These are phyloP conservation scores for Microsporum audouinii DNA, from an alignment of 2,329 filamentous ascomycete genomes.

Conservation along the genomic window DNA sequence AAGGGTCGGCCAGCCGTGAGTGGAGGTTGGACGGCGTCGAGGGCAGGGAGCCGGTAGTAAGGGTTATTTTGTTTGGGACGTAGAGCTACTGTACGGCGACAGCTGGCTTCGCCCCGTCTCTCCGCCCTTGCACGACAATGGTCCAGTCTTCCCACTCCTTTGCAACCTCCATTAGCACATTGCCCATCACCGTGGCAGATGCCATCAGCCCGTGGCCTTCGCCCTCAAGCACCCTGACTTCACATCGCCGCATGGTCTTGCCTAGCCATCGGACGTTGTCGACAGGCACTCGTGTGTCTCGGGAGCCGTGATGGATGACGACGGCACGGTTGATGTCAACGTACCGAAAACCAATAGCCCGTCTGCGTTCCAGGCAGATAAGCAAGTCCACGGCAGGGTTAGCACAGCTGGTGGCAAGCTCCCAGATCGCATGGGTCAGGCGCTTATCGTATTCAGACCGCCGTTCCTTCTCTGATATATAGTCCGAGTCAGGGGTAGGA, in stretches of 20 bases:
- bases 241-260: constrained; percentile 84
- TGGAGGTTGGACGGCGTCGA: no score
- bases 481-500: constrained; percentile 21
- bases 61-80: background rate
- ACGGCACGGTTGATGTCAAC: constrained; percentile 87
- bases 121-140: constrained; percentile 41
- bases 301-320: constrained; percentile 85
- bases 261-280: constrained; percentile 94
- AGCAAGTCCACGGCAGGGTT: constrained; percentile 91
- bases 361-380: constrained; percentile 80
- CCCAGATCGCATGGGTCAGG: constrained; percentile 89
- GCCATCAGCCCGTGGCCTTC: constrained; percentile 97
- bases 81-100: background rate
- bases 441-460: constrained; percentile 59
- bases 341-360: constrained; percentile 90
- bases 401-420: constrained; percentile 75
- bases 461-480: constrained; percentile 38
- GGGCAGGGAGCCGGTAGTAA: no score
- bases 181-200: constrained; percentile 81
- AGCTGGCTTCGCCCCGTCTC: constrained; percentile 11
- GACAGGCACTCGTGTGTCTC: constrained; percentile 81
- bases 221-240: constrained; percentile 78
- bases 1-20: no score
- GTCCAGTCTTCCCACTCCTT: constrained; percentile 89
- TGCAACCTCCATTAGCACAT: constrained; percentile 86